Base-by-base conservation (phyloP, 169 alveolate genomes). In the Plasmodium knowlesi region DNA sequence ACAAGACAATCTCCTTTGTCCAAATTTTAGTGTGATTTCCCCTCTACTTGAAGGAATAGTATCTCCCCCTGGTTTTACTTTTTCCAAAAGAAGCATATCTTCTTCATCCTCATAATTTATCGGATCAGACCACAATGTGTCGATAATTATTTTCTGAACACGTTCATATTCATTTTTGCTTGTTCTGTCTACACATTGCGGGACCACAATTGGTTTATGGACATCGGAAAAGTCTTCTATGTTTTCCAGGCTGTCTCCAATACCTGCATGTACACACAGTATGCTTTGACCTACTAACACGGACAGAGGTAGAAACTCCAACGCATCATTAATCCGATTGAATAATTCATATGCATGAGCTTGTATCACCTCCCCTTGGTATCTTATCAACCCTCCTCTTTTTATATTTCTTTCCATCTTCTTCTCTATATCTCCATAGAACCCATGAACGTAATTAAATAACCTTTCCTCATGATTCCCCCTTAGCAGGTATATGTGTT, bases 401-500 rank as follows among this genome's bases (percentile, higher is more conserved):
- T 98, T 12, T 97, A 97, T 80, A 97, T 98, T 92, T 96, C 98
- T 28, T 97, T 98, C 30, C 98, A 93, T 89, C 98, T 95, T 61
- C 91, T 82, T 41, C 96, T 96, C 95, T 98, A 98, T 92, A 25
- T 98, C 99, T 54, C 97, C 98, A 32, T 98, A 97, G 84, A 98
- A 98, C 25, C 99, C 99, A 86, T 98, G 97, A 1, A 98, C 98
- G 79, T 97, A 96, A 78, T 98, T 98, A 34, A 98, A 98, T 96
- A 98, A 96, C 67, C 97, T 97, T 81, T 98, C 99, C 95, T 98
- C 99, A 93, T 98, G 99, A 88, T 98, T 98, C 0, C 99, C 99
- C 93, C 99, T 95, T n/a, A 98, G 94, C 72, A 98, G 84, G 90
- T 98, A 99, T n/a, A 98, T 97, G 88, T 97, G 98, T 37, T 96